These are phyloP conservation scores for Didymella glomerata DNA, from an alignment of 2,329 filamentous ascomycete genomes.

Conservation along the genomic window DNA sequence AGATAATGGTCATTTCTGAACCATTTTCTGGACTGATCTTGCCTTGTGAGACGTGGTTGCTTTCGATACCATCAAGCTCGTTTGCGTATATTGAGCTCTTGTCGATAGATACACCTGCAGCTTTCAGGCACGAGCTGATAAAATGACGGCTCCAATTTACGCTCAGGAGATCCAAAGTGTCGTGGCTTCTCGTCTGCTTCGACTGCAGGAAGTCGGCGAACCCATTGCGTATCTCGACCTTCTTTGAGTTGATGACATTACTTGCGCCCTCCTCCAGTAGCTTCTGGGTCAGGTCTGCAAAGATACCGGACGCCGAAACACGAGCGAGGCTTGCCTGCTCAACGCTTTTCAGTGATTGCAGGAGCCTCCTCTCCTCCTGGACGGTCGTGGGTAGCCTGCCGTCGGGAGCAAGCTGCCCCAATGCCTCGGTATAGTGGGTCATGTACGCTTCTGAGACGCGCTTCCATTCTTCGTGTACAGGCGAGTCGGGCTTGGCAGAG, in stretches of 20 bases:
- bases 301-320: conserved; percentile 52
- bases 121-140: conserved; percentile 45
- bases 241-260: conserved; percentile 39
- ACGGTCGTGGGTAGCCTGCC: conserved; percentile 41
- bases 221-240: conserved; percentile 50
- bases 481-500: conserved; percentile 34
- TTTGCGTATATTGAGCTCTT: conserved; percentile 29
- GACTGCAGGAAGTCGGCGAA: conserved; percentile 47
- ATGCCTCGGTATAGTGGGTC: conserved; percentile 49
- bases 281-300: conserved; percentile 46
- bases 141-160: conserved; percentile 59
- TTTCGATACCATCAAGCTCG: conserved; percentile 33
- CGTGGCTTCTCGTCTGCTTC: conserved; percentile 18
- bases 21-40: conserved; percentile 26
- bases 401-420: conserved; percentile 38
- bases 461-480: conserved; percentile 47
- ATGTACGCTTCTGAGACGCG: conserved; percentile 53
- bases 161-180: conserved; percentile 51
- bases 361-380: conserved; percentile 49
- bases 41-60: conserved; percentile 27
- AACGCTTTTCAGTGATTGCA: conserved; percentile 48
- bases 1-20: conserved; percentile 36
- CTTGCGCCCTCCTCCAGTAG: conserved; percentile 41
- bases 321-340: conserved; percentile 54
- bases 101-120: conserved; percentile 10